These are phyloP conservation scores for Fagus crenata DNA, from an alignment of 306 rosid genomes.

Conservation along the genomic window DNA sequence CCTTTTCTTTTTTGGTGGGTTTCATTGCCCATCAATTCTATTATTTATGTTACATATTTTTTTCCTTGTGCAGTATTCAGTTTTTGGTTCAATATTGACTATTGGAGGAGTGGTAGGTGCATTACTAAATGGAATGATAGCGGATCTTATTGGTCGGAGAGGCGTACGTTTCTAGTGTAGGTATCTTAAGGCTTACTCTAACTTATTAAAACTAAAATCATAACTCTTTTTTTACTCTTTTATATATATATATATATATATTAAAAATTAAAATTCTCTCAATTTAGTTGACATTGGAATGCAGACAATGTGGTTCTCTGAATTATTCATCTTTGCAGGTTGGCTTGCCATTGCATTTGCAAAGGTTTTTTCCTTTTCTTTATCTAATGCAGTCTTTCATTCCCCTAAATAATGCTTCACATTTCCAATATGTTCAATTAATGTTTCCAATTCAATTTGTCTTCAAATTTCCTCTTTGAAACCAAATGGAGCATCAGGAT, in stretches of 20 bases:
- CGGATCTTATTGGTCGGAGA: conserved; percentile 76
- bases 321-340: conserved; percentile 69
- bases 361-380: conserved; percentile 37
- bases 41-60: background rate
- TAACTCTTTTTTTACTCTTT: conserved; percentile 12
- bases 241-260: background rate
- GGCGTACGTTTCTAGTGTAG: conserved; percentile 48
- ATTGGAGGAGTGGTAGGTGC: conserved; percentile 89
- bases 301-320: conserved; percentile 75
- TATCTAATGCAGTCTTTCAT: background rate
- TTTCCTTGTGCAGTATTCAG: conserved; percentile 50
- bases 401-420: background rate
- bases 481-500: no score
- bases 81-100: conserved; percentile 77
- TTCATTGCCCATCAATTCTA: background rate
- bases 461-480: no score
- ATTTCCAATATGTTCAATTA: no score
- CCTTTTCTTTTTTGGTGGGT: no score
- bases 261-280: no score
- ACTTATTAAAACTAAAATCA: background rate
- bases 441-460: no score
- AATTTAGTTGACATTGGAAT: conserved; percentile 12
- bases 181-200: background rate
- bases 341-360: conserved; percentile 64
- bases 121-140: conserved; percentile 60